A percentile compares a stretch with the other conserved stretches of the same genome.
phyloP scores from a whole-genome alignment of 371 early-diverging fungal species.

The Mortierella sp. region DNA sequence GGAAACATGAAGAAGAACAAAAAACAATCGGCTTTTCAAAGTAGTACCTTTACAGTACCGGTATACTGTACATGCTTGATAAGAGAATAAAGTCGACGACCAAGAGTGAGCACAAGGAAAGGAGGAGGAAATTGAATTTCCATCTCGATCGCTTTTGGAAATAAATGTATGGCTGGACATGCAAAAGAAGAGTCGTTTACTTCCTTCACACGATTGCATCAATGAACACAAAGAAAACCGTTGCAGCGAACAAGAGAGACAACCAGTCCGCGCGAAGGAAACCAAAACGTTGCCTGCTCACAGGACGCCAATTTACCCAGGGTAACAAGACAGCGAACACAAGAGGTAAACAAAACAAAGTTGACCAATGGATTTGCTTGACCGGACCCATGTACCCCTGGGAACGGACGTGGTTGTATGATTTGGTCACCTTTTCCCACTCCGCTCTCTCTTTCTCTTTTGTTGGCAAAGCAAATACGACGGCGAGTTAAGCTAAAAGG shows the following conservation, averaged over 20 bases:
- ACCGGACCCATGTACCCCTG: conserved; percentile 9
- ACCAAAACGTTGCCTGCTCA: conserved; percentile 23
- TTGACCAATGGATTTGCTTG: not conserved
- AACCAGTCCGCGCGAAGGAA: conserved; percentile 16
- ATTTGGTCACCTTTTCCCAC: not conserved
- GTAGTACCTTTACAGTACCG: too few relatives aligned
- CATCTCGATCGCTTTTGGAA: conserved; percentile 5
- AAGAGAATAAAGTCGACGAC: too few relatives aligned
- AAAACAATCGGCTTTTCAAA: not conserved
- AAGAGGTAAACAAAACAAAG: not conserved
- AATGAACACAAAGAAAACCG: not conserved
- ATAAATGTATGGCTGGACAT: not conserved
- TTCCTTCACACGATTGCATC: not conserved
- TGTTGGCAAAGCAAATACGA: not conserved
- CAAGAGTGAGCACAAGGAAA: too few relatives aligned
- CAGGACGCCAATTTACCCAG: not conserved
- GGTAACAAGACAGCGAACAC: not conserved
- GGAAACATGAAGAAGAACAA: not conserved
- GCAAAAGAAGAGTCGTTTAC: not conserved
- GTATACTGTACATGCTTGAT: too few relatives aligned
- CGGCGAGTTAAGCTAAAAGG: not conserved
- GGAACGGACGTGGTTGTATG: conserved; percentile 3
- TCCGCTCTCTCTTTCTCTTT: not conserved
- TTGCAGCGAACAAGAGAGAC: not conserved
- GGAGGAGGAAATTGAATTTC: not conserved